phyloP scores from a whole-genome alignment of 805 yeast genomes.

The Teunomyces cretensis region DNA sequence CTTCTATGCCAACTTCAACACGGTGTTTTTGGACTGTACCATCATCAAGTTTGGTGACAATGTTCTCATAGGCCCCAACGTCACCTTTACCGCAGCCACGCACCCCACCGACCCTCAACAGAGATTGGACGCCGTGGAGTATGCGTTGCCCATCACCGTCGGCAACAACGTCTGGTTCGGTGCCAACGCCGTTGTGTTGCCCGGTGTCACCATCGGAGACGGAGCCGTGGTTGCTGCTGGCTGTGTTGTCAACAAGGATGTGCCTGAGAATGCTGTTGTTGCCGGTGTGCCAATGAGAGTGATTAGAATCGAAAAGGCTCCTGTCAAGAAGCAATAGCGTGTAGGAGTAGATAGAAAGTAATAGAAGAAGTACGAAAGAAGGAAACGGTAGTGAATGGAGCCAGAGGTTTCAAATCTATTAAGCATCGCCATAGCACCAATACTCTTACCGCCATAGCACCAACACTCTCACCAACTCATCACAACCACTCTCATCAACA shows the following conservation, averaged over 20 bases:
- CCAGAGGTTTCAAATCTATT: too few species aligned
- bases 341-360: background rate
- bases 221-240: slow-evolving; percentile 68
- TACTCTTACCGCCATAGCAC: too few species aligned
- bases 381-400: too few species aligned
- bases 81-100: slow-evolving; percentile 57
- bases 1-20: slow-evolving; percentile 61
- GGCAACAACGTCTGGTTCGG: slow-evolving; percentile 74
- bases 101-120: slow-evolving; percentile 56
- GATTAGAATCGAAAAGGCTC: slow-evolving; percentile 27
- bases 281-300: slow-evolving; percentile 66
- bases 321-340: slow-evolving; percentile 13
- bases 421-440: too few species aligned
- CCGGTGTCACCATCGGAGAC: slow-evolving; percentile 68
- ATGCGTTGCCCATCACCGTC: slow-evolving; percentile 54
- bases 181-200: slow-evolving; percentile 51
- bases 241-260: slow-evolving; percentile 56
- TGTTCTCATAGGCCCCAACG: slow-evolving; percentile 64
- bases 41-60: slow-evolving; percentile 59
- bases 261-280: slow-evolving; percentile 55
- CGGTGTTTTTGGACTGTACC: slow-evolving; percentile 57
- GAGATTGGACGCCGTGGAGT: slow-evolving; percentile 49
- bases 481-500: too few species aligned
- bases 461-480: too few species aligned
- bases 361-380: too few species aligned